Evolutionary conservation across 2,329 filamentous ascomycete genomes (phyloP), one percentile per base, ranked within the genome.

Genomic region (Neofusicoccum sp.): DNA sequence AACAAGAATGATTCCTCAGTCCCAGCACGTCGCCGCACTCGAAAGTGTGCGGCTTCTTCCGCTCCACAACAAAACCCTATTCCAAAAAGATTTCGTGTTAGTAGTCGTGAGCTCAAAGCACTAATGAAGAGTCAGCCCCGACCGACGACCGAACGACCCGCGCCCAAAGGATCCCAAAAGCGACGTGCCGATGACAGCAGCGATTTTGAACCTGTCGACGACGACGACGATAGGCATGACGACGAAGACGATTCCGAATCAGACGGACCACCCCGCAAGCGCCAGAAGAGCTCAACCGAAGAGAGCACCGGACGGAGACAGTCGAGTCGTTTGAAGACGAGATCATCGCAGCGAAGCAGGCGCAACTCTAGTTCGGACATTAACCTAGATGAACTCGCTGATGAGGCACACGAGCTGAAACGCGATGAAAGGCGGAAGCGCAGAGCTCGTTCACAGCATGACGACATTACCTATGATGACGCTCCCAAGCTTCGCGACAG

Each of bases 141-240:
- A 6, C 29, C 43, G 7, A 11, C 47, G 7, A 50, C 47, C 29
- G 29, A 50, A 16, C n/a, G 36, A 43, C 34, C 12, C 7, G 7
- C 36, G 36, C 3, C 52, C 28, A 28, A 37, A 28, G 56, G 44
- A 60, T 58, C 61, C 5, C 71, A 71, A 39, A 77, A 75, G 62
- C 70, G 72, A 14, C 84, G 73, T 64, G 71, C 34, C 71, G 76
- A 66, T 67, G 82, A 86, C 54, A 85, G 87, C 58, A 86, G 83
- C 68, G 88, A 85, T 67, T 89, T 88, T 66, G 85, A 88, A 68
- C 86, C 86, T 5, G 82, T 81, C 37, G 80, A 80, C 28, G 85
- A 87, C 54, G 82, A 81, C 50, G 84, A 84, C 64, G 79, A 78
- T 28, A 78, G 22, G 22, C 22, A 81, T 64, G 78, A 78, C 14